phyloP scores from a whole-genome alignment of 495 filamentous ascomycete genomes.

The Xylaria venustula region DNA sequence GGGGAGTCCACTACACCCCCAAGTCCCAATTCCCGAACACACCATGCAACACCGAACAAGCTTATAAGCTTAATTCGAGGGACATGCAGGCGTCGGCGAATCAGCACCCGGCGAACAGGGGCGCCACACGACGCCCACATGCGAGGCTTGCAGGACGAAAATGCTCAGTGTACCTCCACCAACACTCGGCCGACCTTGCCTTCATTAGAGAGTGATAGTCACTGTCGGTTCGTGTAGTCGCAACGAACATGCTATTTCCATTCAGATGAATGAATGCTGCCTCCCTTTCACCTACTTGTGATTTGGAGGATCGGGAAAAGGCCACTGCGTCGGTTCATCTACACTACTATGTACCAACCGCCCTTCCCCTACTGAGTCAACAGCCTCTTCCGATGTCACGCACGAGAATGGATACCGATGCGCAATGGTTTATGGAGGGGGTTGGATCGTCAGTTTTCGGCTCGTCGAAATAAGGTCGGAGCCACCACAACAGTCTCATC shows the following conservation, averaged over 20 bases:
- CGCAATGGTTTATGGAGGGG: not conserved
- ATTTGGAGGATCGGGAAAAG: slow-evolving; percentile 4
- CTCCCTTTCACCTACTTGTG: not conserved
- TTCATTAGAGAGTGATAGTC: not conserved
- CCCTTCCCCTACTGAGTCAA: too few relatives aligned
- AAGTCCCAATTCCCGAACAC: slow-evolving; percentile 15
- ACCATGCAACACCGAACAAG: slow-evolving; percentile 14
- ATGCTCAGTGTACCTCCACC: slow-evolving; percentile 9
- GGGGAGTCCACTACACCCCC: not conserved
- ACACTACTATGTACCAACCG: not conserved
- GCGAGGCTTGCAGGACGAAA: slow-evolving; percentile 11
- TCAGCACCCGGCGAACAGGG: not conserved
- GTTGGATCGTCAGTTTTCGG: not conserved
- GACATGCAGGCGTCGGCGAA: slow-evolving; percentile 10
- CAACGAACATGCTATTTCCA: not conserved
- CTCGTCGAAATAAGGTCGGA: not conserved
- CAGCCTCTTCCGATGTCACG: not conserved
- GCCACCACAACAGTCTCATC: not conserved
- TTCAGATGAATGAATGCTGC: slow-evolving; percentile 1
- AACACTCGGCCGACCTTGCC: not conserved
- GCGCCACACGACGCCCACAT: slow-evolving; percentile 12
- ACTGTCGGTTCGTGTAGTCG: not conserved
- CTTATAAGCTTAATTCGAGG: slow-evolving; percentile 19
- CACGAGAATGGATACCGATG: slow-evolving; percentile 5
- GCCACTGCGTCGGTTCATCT: slow-evolving; percentile 2